Evolutionary conservation across 1,139 yeast species (phyloP), one percentile per base, ranked within the genome.

Genomic region (Wickerhamomyces sp.): DNA sequence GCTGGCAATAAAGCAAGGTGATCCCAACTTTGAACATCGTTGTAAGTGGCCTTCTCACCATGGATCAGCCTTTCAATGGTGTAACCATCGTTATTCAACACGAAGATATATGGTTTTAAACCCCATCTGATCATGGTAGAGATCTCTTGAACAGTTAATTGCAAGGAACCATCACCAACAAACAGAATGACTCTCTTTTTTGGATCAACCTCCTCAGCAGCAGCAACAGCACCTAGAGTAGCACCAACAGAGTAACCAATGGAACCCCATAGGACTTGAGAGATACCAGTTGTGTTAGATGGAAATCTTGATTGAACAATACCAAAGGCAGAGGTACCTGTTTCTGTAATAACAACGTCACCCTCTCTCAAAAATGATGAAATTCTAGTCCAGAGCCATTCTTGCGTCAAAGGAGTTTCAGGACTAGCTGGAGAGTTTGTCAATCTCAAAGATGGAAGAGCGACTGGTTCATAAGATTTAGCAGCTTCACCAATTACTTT

Each of bases 271-370:
- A 86, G 69, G 31, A 85, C 93, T 65, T 86, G 95, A 35, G 93
- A 83, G 46, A 86, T 85, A 54, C 94, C 94, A 46, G 74, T 63
- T 30, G 80, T 70, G 58, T 78, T 66, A 54, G 72, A 65, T 45
- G 95, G 94, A 78, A 82, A 85, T 55, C 75, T 75, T 30, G 91
- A 71, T 57, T 79, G 84, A 49, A 81, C 74, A 47, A 86, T 78
- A 64, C 95, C 95, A 57, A 86, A 85, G 26, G 93, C 86, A 23
- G 94, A 80, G 28, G 95, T 86, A 64, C 95, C 95, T 31, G 95
- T 85, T 62, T 86, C 95, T 39, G 91, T 78, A 51, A 86, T 71
- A 48, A 86, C 75, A 41, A 85, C 71, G 62, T 86, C 95, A 46
- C 91, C 89, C 53, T 79, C 81, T 56, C 72, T 69, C 56, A 86